Percentiles rank a stretch among this genome's conserved stretches.
These are phyloP conservation scores for Prorocentrum cordatum DNA, from an alignment of 169 alveolate species.

Conservation along the genomic window DNA sequence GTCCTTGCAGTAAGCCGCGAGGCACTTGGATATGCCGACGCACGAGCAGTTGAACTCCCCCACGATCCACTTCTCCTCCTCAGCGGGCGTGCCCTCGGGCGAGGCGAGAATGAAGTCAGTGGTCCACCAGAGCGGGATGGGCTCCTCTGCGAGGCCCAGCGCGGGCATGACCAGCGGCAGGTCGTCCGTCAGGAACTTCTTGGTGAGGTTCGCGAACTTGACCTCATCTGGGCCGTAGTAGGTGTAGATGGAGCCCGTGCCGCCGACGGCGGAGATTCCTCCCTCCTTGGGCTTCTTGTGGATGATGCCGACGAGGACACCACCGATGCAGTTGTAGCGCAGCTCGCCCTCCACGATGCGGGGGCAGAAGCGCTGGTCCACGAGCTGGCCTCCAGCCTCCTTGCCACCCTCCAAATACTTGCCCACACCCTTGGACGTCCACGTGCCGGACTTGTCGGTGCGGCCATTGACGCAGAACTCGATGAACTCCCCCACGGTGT, in stretches of 20 bases:
- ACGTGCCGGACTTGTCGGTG: background rate
- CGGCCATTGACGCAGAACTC: background rate
- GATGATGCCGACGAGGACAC: too few relatives aligned
- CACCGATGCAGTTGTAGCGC: background rate
- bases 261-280: conserved; percentile 51
- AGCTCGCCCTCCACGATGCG: background rate
- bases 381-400: background rate
- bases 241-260: conserved; percentile 50
- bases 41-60: conserved; percentile 24
- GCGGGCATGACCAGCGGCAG: too few relatives aligned
- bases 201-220: too few relatives aligned
- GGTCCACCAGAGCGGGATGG: conserved; percentile 16
- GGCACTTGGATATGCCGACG: background rate
- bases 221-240: conserved; percentile 20
- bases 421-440: conserved; percentile 11
- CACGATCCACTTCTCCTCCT: conserved; percentile 46
- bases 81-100: background rate
- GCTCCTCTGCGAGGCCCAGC: background rate
- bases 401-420: conserved; percentile 4
- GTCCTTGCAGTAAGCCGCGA: conserved; percentile 1
- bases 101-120: background rate
- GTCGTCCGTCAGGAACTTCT: too few relatives aligned
- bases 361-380: conserved; percentile 13
- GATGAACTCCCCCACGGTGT: conserved; percentile 9
- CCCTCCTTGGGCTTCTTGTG: too few relatives aligned